phyloP scores from a whole-genome alignment of 768 basidiomycete species.

The Tephrocybe rancida region DNA sequence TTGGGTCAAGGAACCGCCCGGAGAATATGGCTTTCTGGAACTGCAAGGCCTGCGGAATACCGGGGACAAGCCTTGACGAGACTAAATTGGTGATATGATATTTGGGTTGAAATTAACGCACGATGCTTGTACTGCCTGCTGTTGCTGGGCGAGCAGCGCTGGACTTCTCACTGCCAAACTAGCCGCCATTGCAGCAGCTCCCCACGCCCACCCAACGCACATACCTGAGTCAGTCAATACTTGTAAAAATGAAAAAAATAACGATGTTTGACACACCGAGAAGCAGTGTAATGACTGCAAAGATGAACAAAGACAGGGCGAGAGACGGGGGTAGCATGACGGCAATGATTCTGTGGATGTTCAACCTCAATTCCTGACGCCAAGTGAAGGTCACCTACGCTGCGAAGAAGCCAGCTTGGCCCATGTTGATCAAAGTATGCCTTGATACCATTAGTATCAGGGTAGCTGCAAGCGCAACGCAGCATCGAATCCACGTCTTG shows the following conservation, averaged over 20 bases:
- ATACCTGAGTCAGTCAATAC: constrained; percentile 29
- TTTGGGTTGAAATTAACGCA: constrained; percentile 19
- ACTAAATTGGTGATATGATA: not conserved
- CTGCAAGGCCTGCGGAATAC: constrained; percentile 28
- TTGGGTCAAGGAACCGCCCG: constrained; percentile 44
- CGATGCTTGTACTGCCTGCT: constrained; percentile 36
- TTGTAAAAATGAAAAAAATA: not conserved
- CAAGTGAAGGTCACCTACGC: constrained; percentile 28
- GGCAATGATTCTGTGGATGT: constrained; percentile 39
- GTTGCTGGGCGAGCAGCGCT: constrained; percentile 33
- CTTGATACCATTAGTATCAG: constrained; percentile 37
- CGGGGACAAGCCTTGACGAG: constrained; percentile 26
- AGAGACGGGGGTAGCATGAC: constrained; percentile 41
- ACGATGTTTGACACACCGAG: constrained; percentile 27
- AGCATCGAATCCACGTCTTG: constrained; percentile 44
- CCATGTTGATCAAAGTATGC: constrained; percentile 35
- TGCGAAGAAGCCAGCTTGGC: constrained; percentile 43
- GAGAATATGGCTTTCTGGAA: constrained; percentile 35
- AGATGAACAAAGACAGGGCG: constrained; percentile 38
- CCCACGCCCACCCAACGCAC: constrained; percentile 50
- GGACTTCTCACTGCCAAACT: constrained; percentile 37
- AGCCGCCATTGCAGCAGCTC: constrained; percentile 44
- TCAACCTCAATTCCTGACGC: no score
- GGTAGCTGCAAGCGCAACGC: constrained; percentile 30
- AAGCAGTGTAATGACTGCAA: constrained; percentile 34